These are phyloP conservation scores for Chaetomiaceae sp. DNA, from an alignment of 2,329 filamentous ascomycete species.

Conservation along the genomic window DNA sequence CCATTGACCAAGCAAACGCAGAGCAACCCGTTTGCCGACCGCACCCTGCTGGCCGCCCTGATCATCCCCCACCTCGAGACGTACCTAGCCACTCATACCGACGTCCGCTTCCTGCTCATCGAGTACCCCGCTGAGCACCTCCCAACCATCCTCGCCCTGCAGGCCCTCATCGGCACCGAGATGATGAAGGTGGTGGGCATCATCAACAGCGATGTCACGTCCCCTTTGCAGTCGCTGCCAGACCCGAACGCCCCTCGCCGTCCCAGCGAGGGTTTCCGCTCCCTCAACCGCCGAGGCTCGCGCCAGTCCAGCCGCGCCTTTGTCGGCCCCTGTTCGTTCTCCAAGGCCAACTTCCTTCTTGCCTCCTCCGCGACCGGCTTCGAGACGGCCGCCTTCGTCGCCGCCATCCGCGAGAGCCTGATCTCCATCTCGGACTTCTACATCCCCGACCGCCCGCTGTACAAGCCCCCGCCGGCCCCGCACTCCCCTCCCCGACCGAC, in stretches of 20 bases:
- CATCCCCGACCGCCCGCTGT: constrained; percentile 30
- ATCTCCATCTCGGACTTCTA: constrained; percentile 43
- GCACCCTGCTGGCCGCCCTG: constrained; percentile 49
- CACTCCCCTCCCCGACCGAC: background rate
- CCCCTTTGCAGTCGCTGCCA: constrained; percentile 21
- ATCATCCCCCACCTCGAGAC: constrained; percentile 56
- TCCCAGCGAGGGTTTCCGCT: constrained; percentile 19
- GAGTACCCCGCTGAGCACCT: constrained; percentile 54
- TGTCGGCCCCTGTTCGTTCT: constrained; percentile 30
- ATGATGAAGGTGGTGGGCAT: constrained; percentile 55
- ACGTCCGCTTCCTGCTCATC: constrained; percentile 51
- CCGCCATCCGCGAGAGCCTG: constrained; percentile 45
- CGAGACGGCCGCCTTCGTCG: constrained; percentile 50
- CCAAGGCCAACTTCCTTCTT: constrained; percentile 52
- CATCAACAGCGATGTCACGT: constrained; percentile 36
- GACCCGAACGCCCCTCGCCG: constrained; percentile 19
- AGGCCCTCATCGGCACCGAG: constrained; percentile 49
- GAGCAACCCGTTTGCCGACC: constrained; percentile 49
- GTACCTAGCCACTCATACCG: constrained; percentile 47
- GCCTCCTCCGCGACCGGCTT: constrained; percentile 47
- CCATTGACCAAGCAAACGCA: constrained; percentile 43
- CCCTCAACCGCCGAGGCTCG: background rate
- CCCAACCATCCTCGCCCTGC: constrained; percentile 50
- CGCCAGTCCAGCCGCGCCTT: constrained; percentile 1
- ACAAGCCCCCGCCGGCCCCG: background rate